Conservation (phyloP, 2,329 filamentous ascomycete genomes). For the Colletotrichum sojae region DNA sequence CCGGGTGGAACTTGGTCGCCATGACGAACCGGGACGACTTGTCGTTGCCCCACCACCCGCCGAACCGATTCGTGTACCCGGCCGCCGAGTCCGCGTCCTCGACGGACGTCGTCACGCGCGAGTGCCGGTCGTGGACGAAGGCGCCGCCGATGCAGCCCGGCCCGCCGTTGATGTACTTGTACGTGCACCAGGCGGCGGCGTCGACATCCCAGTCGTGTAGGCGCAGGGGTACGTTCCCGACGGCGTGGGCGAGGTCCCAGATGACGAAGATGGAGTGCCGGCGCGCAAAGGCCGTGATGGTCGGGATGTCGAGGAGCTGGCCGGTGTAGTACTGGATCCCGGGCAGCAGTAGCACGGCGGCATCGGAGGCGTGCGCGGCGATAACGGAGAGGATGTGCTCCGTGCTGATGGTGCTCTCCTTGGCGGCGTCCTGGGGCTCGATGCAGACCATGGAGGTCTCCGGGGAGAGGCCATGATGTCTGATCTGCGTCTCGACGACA, state of each 20-base stretch:
- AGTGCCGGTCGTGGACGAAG: slow-evolving; percentile 85
- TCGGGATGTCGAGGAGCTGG: slow-evolving; percentile 86
- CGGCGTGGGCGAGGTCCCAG: slow-evolving; percentile 91
- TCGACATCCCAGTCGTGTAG: slow-evolving; percentile 93
- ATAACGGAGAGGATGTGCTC: slow-evolving; percentile 80
- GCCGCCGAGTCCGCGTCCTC: slow-evolving; percentile 53
- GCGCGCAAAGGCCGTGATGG: slow-evolving; percentile 84
- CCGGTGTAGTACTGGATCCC: slow-evolving; percentile 95
- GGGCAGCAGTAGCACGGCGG: slow-evolving; percentile 84
- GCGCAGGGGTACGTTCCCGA: slow-evolving; percentile 83
- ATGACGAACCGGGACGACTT: slow-evolving; percentile 84
- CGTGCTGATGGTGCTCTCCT: slow-evolving; percentile 75
- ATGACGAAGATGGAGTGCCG: slow-evolving; percentile 80
- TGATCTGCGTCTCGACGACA: slow-evolving; percentile 83
- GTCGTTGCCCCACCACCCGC: slow-evolving; percentile 91
- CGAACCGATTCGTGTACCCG: slow-evolving; percentile 75
- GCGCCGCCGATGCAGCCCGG: slow-evolving; percentile 85
- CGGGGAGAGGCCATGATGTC: slow-evolving; percentile 75
- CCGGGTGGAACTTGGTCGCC: slow-evolving; percentile 84
- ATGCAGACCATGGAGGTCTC: slow-evolving; percentile 78
- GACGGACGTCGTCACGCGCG: slow-evolving; percentile 63
- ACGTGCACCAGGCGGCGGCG: slow-evolving; percentile 93
- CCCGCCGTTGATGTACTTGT: slow-evolving; percentile 93
- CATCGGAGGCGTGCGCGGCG: slow-evolving; percentile 78
- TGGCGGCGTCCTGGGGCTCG: slow-evolving; percentile 62